Base-by-base conservation (phyloP, 2,329 filamentous ascomycete species). In the Fusarium phyllophilum region DNA sequence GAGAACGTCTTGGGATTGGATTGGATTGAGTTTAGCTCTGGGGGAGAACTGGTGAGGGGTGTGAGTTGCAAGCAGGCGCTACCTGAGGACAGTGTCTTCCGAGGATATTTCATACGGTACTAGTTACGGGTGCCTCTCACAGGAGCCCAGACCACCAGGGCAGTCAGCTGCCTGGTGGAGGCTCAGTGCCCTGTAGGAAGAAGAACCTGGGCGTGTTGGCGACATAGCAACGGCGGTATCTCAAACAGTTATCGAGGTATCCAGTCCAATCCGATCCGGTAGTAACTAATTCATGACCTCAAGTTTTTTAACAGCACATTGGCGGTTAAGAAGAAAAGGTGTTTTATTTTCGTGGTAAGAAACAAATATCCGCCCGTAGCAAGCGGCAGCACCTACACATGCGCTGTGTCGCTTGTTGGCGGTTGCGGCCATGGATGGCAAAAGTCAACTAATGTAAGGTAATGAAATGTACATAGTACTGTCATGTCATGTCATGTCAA, bases 1-100 rank as follows among this genome's bases (percentile, higher is more conserved):
- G 49, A 75, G 71, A 71, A 71, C 67, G 76, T 57, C 74, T 75
- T 70, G 59, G 74, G 76, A 78, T 78, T 77, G 72, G 75, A 71
- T 73, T 75, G 74, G 74, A 75, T 75, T 75, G 70, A 72, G 66
- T 76, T 78, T 78, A 68, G 75, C 67, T 78, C 75, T 76, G 76
- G 75, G 75, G 73, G 73, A 65, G 48, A 46, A 72, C 58, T 57
- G 63, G 62, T 60, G 44, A 66, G 71, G 72, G 71, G 74, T 73
- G 75, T 71, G 63, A 52, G 57, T 49, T 57, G 60, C 55, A 75
- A 65, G 61, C 52, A 48, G 49, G 69, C 71, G 69, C 69, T 72
- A 66, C 59, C 62, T 72, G n/a, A 62, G 15, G 39, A 72, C 74
- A 65, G 75, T 64, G 55, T 36, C 63, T 58, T 52, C 55, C 44